A percentile compares a stretch with the other conserved stretches of the same genome.
Conservation (phyloP, 2,329 filamentous ascomycete species). For the Scedosporium apiospermum region DNA sequence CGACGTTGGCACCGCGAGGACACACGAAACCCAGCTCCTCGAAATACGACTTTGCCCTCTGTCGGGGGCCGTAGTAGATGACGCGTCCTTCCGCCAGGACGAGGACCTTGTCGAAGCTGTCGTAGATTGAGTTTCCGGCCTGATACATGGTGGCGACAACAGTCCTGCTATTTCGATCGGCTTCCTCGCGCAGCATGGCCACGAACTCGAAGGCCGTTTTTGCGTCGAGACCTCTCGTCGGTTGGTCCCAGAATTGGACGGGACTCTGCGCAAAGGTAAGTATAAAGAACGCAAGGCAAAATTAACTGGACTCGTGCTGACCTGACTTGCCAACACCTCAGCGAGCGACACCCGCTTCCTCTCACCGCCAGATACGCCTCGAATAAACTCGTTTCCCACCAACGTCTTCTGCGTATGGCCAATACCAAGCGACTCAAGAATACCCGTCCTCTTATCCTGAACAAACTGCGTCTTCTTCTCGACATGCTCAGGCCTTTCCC, state of each 20-base stretch:
- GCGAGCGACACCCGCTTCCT: slow-evolving; percentile 69
- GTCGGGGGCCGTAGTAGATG: slow-evolving; percentile 54
- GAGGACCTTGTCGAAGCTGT: slow-evolving; percentile 65
- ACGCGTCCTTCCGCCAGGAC: slow-evolving; percentile 62
- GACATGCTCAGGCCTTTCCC: slow-evolving; percentile 35
- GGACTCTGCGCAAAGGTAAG: slow-evolving; percentile 23
- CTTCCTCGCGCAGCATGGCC: slow-evolving; percentile 54
- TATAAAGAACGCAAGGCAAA: not conserved
- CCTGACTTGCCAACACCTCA: slow-evolving; percentile 46
- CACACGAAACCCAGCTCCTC: slow-evolving; percentile 53
- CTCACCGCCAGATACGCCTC: slow-evolving; percentile 53
- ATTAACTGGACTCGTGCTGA: slow-evolving; percentile 14
- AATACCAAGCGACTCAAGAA: slow-evolving; percentile 53
- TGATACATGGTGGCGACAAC: slow-evolving; percentile 64
- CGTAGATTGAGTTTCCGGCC: slow-evolving; percentile 55
- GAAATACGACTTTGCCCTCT: slow-evolving; percentile 57
- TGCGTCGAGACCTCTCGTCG: slow-evolving; percentile 61
- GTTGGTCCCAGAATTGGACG: slow-evolving; percentile 67
- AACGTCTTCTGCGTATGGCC: slow-evolving; percentile 59
- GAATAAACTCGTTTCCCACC: slow-evolving; percentile 60
- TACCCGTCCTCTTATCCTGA: slow-evolving; percentile 20
- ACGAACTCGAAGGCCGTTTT: slow-evolving; percentile 67
- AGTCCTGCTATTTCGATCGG: slow-evolving; percentile 55
- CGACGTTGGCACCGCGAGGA: slow-evolving; percentile 42
- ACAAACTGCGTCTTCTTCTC: slow-evolving; percentile 19